Evolutionary conservation across 768 basidiomycete species (phyloP), one percentile per base, ranked within the genome.

Genomic region (Daedalea quercina): DNA sequence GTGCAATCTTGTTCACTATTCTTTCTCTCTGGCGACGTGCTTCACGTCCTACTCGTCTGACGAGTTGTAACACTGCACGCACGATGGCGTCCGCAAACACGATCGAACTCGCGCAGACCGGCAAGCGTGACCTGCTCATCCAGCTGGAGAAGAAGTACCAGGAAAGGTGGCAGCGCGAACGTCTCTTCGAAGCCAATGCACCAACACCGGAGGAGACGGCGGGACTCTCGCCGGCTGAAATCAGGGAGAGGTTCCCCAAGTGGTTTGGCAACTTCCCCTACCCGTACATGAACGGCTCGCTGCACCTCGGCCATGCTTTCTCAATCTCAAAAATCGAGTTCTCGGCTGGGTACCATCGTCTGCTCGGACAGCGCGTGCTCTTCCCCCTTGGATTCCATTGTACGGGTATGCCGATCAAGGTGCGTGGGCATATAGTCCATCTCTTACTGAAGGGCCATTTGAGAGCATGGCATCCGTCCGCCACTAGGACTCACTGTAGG

Each of bases 351-450:
- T 98, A 90, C 70, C 85, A 99, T 71, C 78, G 95, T 41, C 85
- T 99, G 88, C 67, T 94, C 57, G 95, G 96, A 48, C 96, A 96
- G 73, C 79, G 90, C 15, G 92, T 88, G 25, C 70, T 99, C 60
- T 98, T 97, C 73, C 96, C 96, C n/a, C 88, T 94, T 64, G 96
- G 91, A 45, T 90, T 96, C 70, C 96, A 99, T 72, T 90, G 89
- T 61, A 99, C 96, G 4, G 96, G 96, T 31, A 89, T 99, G 92
- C 96, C 96, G 35, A 99, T 99, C 77, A 98, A 97, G 82, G 95
- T 91, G 56, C 54, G 85, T 72, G 9, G 9, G 12, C 43, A n/a
- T n/a, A n/a, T n/a, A 31, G 28, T 31, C 28, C 4, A 31, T 55
- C 7, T 12, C n/a, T 17, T 26, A 41, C n/a, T n/a, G n/a, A n/a